Conservation (phyloP, 78 protist genomes). For the Parvularia atlantis region DNA sequence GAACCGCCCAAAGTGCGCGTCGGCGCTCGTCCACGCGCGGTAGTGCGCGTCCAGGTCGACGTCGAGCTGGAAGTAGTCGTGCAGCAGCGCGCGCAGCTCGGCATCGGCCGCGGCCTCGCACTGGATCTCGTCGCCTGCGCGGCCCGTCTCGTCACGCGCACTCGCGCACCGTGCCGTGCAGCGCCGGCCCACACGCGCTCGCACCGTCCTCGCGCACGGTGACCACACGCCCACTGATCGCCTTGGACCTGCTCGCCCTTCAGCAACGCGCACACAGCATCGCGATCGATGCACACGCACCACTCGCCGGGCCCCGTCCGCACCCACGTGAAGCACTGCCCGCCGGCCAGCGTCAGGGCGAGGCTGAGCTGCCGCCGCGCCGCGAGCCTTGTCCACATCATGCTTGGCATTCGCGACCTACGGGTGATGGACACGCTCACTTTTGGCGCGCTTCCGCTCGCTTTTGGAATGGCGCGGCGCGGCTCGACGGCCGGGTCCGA, state of each 20-base stretch:
- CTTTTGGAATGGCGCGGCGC: no score
- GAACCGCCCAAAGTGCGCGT: background rate
- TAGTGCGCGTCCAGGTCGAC: background rate
- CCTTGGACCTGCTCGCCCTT: background rate
- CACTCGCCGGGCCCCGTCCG: background rate
- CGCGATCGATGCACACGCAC: background rate
- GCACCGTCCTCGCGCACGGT: background rate
- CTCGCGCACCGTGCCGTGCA: background rate
- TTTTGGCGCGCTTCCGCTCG: no score
- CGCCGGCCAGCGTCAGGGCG: background rate
- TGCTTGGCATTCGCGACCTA: no score
- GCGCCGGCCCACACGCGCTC: background rate
- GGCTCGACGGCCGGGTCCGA: no score
- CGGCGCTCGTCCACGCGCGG: background rate
- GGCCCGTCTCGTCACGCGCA: background rate
- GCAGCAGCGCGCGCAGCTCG: background rate
- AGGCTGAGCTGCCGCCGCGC: no score
- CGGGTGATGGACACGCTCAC: no score
- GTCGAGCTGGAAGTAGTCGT: conserved; percentile 2
- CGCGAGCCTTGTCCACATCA: no score
- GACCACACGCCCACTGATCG: background rate
- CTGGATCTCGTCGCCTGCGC: background rate
- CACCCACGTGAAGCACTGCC: conserved; percentile 14
- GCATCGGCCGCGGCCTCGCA: background rate
- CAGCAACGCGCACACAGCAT: background rate